Evolutionary conservation across 257 asterid species (phyloP), one percentile per base, ranked within the genome.

Genomic region (Ligustrum vulgare): DNA sequence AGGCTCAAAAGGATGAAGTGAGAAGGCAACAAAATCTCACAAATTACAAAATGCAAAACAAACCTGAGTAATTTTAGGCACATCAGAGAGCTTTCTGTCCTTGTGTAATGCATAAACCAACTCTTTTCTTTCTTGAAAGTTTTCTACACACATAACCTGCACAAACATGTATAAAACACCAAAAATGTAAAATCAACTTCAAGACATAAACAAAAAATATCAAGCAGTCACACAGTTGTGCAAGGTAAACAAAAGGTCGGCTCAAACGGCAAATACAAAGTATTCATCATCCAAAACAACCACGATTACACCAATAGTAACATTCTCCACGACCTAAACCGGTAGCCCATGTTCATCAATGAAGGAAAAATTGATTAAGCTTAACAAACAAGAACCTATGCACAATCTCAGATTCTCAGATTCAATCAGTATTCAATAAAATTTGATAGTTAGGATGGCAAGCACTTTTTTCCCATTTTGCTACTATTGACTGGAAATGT

Each of bases 31-130:
- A 41, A 64, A 31, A 0, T 33, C 73, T 62, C 22, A 11, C 2
- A 6, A 20, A 11, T 2, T 2, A 36, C 16, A 67, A 63, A 79
- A 35, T 31, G 28, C 8, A 73, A 18, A 56, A 11, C 71, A 45
- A 8, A 91, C 96, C 89, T 91, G 98, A 72, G 83, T 80, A 32
- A 93, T 90, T 81, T 91, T 89, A 34, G 96, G 95, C 77, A 93
- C 89, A 72, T 89, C 74, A 2, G 92, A 80, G 64, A 90, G 82
- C 82, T 87, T 93, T 76, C 93, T 87, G 66, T 73, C 91, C 76
- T 86, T 87, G 80, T 86, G 81, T 80, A 93, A 82, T 31, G 93
- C 90, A 33, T 85, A 75, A 37, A 93, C 82, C 84, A 91, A 83
- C 90, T 90, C 93, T 77, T 81, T 90, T 71, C 88, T 81, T 82